Percentiles rank a stretch among this genome's conserved stretches.
These are phyloP conservation scores for Trametes meyenii DNA, from an alignment of 768 basidiomycete genomes.

Conservation along the genomic window DNA sequence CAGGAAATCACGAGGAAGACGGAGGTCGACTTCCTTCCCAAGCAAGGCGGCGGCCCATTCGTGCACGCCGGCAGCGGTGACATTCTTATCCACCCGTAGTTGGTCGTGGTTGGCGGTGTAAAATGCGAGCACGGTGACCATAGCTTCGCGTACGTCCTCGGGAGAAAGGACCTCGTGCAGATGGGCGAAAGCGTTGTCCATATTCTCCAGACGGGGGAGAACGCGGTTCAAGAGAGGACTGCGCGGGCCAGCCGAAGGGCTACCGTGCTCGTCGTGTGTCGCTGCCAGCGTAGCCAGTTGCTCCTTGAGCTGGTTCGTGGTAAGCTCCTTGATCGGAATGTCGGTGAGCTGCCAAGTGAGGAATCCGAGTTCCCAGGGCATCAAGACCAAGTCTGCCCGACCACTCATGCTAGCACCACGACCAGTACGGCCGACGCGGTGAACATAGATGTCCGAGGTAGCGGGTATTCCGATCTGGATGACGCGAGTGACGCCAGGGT, in stretches of 20 bases:
- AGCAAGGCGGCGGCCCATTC: constrained; percentile 61
- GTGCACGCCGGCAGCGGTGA: constrained; percentile 58
- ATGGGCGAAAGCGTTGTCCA: constrained; percentile 35
- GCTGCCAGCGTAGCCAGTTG: constrained; percentile 52
- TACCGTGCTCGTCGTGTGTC: constrained; percentile 48
- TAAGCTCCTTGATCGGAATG: constrained; percentile 69
- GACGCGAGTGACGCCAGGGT: constrained; percentile 85
- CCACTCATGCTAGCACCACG: constrained; percentile 58
- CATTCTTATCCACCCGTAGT: constrained; percentile 46
- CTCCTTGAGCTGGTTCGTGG: constrained; percentile 47
- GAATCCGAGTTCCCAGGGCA: constrained; percentile 80
- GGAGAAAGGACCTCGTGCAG: constrained; percentile 45
- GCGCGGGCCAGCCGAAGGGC: constrained; percentile 38
- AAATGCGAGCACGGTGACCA: constrained; percentile 72
- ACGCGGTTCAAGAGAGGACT: constrained; percentile 23
- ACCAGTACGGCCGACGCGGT: constrained; percentile 85
- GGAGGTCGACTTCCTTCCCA: constrained; percentile 55
- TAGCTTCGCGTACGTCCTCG: constrained; percentile 59
- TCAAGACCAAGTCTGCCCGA: constrained; percentile 77
- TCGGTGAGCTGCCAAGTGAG: constrained; percentile 60
- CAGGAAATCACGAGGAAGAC: constrained; percentile 53
- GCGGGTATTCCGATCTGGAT: constrained; percentile 88
- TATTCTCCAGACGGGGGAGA: constrained; percentile 26
- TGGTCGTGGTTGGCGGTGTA: constrained; percentile 57
- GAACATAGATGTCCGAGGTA: constrained; percentile 73